These are phyloP conservation scores for Alopecurus myosuroides DNA, from an alignment of 176 grass and related monocot genomes.

Conservation along the genomic window DNA sequence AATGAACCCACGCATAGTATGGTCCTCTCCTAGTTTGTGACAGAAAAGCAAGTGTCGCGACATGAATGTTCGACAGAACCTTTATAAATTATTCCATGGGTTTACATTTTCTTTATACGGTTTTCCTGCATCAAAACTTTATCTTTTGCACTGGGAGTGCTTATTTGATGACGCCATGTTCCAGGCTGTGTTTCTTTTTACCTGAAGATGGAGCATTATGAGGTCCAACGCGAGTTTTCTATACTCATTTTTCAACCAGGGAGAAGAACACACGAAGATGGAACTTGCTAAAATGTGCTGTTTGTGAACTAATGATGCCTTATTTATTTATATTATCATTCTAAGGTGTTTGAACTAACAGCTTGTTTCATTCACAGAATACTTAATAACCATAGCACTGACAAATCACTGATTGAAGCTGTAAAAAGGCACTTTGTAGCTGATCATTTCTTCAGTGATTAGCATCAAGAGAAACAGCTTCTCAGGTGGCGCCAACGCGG, in stretches of 20 bases:
- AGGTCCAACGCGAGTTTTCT: accelerated
- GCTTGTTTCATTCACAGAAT: constrained; percentile 35
- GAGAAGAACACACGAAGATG: constrained; percentile 29
- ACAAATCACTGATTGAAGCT: constrained; percentile 22
- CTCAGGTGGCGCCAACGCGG: constrained; percentile 56
- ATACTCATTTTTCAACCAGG: background rate
- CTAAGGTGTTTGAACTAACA: background rate
- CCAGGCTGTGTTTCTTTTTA: background rate
- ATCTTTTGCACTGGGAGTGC: background rate
- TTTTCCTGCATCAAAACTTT: background rate
- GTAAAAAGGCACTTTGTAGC: constrained; percentile 58
- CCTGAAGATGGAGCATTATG: background rate
- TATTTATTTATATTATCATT: background rate
- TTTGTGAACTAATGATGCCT: background rate
- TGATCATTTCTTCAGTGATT: constrained; percentile 71
- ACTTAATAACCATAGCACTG: constrained; percentile 57
- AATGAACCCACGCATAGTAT: background rate
- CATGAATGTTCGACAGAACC: background rate
- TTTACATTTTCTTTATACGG: background rate
- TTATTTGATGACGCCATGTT: background rate
- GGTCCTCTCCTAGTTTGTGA: background rate
- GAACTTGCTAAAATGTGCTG: constrained; percentile 41
- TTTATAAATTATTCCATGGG: background rate
- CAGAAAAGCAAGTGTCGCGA: background rate
- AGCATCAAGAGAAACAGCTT: constrained; percentile 53